A percentile compares a stretch with the other conserved stretches of the same genome.
Conservation (phyloP, 768 basidiomycete species). For the Xanthoconium stramineum region DNA sequence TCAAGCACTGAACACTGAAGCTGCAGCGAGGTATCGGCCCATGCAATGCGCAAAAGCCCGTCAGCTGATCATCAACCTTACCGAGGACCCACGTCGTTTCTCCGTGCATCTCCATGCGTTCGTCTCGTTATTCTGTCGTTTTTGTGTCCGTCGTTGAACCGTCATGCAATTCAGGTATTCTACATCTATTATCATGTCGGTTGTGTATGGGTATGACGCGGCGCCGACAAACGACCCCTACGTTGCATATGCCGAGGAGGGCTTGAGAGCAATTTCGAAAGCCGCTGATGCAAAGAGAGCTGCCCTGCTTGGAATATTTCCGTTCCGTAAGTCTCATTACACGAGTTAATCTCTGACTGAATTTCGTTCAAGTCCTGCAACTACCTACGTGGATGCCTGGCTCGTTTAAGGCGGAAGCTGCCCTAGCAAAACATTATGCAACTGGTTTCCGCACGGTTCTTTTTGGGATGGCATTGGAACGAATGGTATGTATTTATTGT, state of each 20-base stretch:
- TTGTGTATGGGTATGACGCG: constrained; percentile 26
- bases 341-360: background rate
- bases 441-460: constrained; percentile 19
- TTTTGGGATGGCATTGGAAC: constrained; percentile 22
- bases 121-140: constrained; percentile 2
- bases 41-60: constrained; percentile 33
- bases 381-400: constrained; percentile 28
- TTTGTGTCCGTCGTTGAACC: background rate
- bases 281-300: constrained; percentile 17
- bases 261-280: constrained; percentile 17
- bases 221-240: constrained; percentile 20
- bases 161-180: constrained; percentile 19
- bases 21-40: constrained; percentile 27
- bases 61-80: constrained; percentile 32
- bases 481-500: constrained; percentile 13
- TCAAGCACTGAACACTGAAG: constrained; percentile 32
- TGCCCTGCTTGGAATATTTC: constrained; percentile 23
- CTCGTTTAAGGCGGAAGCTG: constrained; percentile 22
- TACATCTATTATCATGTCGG: constrained; percentile 25
- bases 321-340: constrained; percentile 22
- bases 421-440: constrained; percentile 9
- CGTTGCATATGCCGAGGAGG: constrained; percentile 16
- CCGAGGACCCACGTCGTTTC: constrained; percentile 26
- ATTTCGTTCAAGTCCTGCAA: constrained; percentile 15
- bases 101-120: constrained; percentile 24